Percentiles rank a stretch among this genome's conserved stretches.
Evolutionary conservation across 768 basidiomycete species (phyloP).

Genomic region (Coprinellus aureogranulatus): DNA sequence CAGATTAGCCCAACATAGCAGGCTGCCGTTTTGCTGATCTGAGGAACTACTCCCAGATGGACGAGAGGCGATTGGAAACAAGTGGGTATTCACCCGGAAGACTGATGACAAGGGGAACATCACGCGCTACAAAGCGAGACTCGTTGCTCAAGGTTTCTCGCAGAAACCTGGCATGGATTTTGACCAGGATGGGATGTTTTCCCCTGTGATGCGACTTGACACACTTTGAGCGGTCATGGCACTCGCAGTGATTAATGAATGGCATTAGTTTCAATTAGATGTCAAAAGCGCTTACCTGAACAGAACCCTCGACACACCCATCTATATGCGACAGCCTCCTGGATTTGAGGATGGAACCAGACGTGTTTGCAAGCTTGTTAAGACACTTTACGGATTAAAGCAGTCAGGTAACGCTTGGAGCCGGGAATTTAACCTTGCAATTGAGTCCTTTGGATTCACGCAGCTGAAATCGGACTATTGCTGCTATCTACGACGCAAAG

Average conservation of each 20-base stretch:
- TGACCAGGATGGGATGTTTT: constrained; percentile 27
- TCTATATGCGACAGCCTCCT: constrained; percentile 25
- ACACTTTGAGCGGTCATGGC: constrained; percentile 19
- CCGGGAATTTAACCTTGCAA: neutral
- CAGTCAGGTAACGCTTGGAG: constrained; percentile 33
- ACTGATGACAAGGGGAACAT: constrained; percentile 16
- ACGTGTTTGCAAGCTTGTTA: constrained; percentile 12
- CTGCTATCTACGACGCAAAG: constrained; percentile 11
- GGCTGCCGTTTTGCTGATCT: too few species aligned
- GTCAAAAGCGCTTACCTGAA: constrained; percentile 24
- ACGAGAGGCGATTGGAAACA: constrained; percentile 16
- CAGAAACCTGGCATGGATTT: constrained; percentile 34
- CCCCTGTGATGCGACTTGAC: constrained; percentile 21
- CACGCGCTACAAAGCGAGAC: constrained; percentile 18
- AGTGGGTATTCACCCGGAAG: constrained; percentile 22
- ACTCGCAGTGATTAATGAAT: constrained; percentile 12
- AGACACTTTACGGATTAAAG: constrained; percentile 35
- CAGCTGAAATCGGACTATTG: constrained; percentile 12
- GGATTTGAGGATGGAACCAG: constrained; percentile 16
- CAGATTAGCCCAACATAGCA: too few species aligned
- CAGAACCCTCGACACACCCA: constrained; percentile 22
- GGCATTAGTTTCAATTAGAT: constrained; percentile 17
- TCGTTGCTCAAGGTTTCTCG: constrained; percentile 24
- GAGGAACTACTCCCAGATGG: constrained; percentile 10
- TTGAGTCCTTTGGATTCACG: constrained; percentile 6